phyloP scores from a whole-genome alignment of 805 yeast species.

The Komagataella pseudopastoris region DNA sequence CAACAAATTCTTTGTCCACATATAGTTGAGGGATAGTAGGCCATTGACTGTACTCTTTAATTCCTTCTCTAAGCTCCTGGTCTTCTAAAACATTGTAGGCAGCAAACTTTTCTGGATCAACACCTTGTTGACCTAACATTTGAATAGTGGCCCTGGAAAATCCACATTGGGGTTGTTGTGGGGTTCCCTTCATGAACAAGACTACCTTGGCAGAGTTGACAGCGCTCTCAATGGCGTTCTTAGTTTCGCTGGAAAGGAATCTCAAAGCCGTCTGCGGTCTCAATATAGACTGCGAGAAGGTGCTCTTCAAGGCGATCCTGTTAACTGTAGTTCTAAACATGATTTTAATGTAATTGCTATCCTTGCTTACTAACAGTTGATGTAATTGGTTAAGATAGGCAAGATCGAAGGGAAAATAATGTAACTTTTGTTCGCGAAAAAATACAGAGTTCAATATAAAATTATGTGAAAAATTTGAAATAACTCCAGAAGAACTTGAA shows the following conservation, averaged over 20 bases:
- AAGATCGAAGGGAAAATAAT: background rate
- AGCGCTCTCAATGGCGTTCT: slow-evolving; percentile 75
- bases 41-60: slow-evolving; percentile 93
- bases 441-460: too few species aligned
- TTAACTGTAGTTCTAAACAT: background rate
- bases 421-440: background rate
- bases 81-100: slow-evolving; percentile 96
- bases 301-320: background rate
- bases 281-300: background rate
- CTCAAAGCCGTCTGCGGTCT: slow-evolving; percentile 12
- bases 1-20: slow-evolving; percentile 82
- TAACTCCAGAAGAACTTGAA: too few species aligned
- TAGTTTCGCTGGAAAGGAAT: slow-evolving; percentile 64
- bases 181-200: slow-evolving; percentile 96
- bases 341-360: background rate
- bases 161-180: slow-evolving; percentile 96
- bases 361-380: background rate
- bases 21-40: slow-evolving; percentile 97
- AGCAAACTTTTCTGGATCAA: slow-evolving; percentile 91
- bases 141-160: slow-evolving; percentile 92
- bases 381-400: background rate
- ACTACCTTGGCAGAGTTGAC: slow-evolving; percentile 88
- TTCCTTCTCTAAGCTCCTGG: slow-evolving; percentile 85
- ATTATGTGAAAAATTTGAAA: too few species aligned
- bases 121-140: slow-evolving; percentile 90